Base-by-base conservation (phyloP, 2,329 filamentous ascomycete species). In the Colletotrichum sp. region DNA sequence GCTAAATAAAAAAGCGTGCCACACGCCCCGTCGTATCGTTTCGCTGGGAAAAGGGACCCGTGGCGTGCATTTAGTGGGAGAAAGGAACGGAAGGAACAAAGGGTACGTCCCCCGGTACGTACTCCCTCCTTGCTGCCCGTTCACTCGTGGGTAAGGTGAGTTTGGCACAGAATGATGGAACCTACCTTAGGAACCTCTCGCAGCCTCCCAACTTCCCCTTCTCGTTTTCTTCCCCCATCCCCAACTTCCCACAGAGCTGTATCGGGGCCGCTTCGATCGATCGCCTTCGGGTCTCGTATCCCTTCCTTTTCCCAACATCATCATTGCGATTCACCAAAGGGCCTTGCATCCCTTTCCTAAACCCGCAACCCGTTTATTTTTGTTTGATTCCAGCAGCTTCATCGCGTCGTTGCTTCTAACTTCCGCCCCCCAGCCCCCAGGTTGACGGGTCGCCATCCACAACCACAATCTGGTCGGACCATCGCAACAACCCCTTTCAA, bases 61-160 rank as follows among this genome's bases (percentile, higher is more conserved):
- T 69, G 66, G 66, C 66, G 70, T 73, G 21, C 21, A 36, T 33
- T 31, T 33, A 73, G 59, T 36, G 21, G 18, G 31, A 58, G 62
- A 66, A 58, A 66, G 69, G 69, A 71, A 71, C 69, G 69, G 62
- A 71, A 71, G 69, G 69, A 68, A 68, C 55, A 68, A 68, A 70
- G 65, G 66, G 64, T 72, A 72, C 69, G 69, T 72, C 16, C 63
- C 54, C 55, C 55, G 38, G 38, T 62, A 63, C 67, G 61, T 63
- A 70, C 43, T 70, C 67, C 38, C 67, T 65, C 61, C 67, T 70
- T 70, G 58, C 67, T 77, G 78, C 79, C 81, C 81, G 81, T 83
- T 83, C 81, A 80, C 75, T 81, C 80, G 80, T 85, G 84, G 84
- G 84, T 85, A 78, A 85, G 84, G 84, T 80, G 79, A 85, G 83